Conservation (phyloP, 2,329 filamentous ascomycete genomes). For the Aspergillus sp. region DNA sequence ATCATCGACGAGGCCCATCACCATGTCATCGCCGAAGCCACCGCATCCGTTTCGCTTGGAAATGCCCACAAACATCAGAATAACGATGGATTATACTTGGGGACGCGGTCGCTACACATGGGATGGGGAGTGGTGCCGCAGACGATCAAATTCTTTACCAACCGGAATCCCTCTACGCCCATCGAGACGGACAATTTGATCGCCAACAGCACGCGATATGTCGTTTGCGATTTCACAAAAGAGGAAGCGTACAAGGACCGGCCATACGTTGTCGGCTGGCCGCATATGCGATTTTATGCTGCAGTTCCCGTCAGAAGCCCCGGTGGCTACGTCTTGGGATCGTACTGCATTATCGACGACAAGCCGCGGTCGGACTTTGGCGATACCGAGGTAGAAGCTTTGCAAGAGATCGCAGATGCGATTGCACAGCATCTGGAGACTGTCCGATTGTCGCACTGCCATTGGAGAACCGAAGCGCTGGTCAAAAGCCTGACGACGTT, state of each 20-base stretch:
- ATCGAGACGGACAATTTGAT: slow-evolving; percentile 30
- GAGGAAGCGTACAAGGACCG: slow-evolving; percentile 42
- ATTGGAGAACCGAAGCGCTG: slow-evolving; percentile 61
- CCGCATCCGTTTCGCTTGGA: slow-evolving; percentile 46
- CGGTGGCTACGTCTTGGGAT: slow-evolving; percentile 60
- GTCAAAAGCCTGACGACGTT: slow-evolving; percentile 59
- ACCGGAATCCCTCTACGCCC: slow-evolving; percentile 22
- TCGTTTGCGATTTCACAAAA: slow-evolving; percentile 41
- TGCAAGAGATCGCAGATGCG: slow-evolving; percentile 61
- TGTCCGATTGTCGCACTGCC: slow-evolving; percentile 58
- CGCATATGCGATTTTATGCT: slow-evolving; percentile 55
- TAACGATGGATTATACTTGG: slow-evolving; percentile 40
- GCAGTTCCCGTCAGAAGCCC: slow-evolving; percentile 63
- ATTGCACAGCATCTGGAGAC: slow-evolving; percentile 64
- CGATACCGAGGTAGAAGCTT: slow-evolving; percentile 43
- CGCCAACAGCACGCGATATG: slow-evolving; percentile 35
- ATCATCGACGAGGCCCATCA: slow-evolving; percentile 56
- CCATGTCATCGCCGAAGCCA: slow-evolving; percentile 58
- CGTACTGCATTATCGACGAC: slow-evolving; percentile 62
- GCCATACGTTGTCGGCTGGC: slow-evolving; percentile 35
- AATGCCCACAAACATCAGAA: slow-evolving; percentile 30
- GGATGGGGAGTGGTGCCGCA: slow-evolving; percentile 24
- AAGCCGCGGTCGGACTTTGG: slow-evolving; percentile 52
- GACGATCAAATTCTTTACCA: slow-evolving; percentile 30
- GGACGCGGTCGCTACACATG: slow-evolving; percentile 30